Conservation (phyloP, 2,329 filamentous ascomycete species). For the Nannizziopsis arthrosporioides region DNA sequence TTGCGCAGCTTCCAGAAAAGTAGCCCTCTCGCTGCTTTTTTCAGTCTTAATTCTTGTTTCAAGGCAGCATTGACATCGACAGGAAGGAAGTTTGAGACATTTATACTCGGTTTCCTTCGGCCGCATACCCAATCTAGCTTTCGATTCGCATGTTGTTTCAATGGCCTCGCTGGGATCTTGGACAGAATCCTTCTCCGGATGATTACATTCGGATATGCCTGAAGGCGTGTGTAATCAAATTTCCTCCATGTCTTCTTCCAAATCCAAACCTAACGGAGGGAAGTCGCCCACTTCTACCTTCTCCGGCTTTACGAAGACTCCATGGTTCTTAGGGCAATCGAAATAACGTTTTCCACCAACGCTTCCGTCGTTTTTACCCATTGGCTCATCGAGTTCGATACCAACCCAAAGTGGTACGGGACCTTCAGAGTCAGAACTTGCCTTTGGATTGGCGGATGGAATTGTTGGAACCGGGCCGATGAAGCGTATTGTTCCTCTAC, state of each 20-base stretch:
- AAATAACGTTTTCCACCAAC: slow-evolving; percentile 45
- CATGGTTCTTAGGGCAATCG: slow-evolving; percentile 41
- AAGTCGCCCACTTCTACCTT: slow-evolving; percentile 52
- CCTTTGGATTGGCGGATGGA: slow-evolving; percentile 18
- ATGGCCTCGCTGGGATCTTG: too few species aligned
- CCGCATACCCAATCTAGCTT: too few species aligned
- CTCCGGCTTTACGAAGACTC: slow-evolving; percentile 52
- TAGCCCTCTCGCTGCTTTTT: too few species aligned
- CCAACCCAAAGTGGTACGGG: slow-evolving; percentile 43
- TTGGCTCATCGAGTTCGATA: slow-evolving; percentile 51
- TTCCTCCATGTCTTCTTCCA: slow-evolving; percentile 46
- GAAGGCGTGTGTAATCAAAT: slow-evolving; percentile 27
- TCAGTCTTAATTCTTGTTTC: too few species aligned
- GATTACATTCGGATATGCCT: not conserved
- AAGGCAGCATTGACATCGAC: too few species aligned
- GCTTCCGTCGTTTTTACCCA: slow-evolving; percentile 52
- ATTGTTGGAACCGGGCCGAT: slow-evolving; percentile 33
- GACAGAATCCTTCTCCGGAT: not conserved
- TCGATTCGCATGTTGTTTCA: too few species aligned
- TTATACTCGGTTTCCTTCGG: too few species aligned
- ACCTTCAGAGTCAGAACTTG: slow-evolving; percentile 16
- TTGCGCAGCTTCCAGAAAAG: too few species aligned
- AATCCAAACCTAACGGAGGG: slow-evolving; percentile 39
- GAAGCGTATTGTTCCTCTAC: slow-evolving; percentile 34
- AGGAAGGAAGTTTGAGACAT: too few species aligned